These are phyloP conservation scores for Boechera retrofracta DNA, from an alignment of 345 rosid species.

Conservation along the genomic window DNA sequence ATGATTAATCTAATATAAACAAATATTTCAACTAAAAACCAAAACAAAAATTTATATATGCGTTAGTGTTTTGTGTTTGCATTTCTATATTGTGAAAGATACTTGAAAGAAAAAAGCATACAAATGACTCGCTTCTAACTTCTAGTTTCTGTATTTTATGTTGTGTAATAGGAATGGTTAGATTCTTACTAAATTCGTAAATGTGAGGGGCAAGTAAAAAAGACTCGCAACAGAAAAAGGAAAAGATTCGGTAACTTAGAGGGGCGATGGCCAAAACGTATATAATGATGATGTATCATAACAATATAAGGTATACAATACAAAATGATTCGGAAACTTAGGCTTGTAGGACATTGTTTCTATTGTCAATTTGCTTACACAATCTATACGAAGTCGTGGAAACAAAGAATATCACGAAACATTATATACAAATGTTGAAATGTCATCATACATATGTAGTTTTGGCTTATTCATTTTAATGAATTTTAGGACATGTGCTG, in stretches of 20 bases:
- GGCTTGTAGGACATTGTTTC: not conserved
- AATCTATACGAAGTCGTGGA: not conserved
- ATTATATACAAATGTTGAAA: not conserved
- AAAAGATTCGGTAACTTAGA: not conserved
- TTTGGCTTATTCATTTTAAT: not conserved
- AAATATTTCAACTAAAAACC: not conserved
- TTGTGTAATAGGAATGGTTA: not conserved
- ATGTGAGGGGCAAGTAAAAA: not conserved
- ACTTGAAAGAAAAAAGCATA: not conserved
- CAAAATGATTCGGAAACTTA: not conserved
- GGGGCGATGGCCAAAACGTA: not conserved
- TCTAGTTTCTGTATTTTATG: no score
- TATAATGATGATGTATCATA: not conserved
- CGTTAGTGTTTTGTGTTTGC: not conserved
- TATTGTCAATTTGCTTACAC: slow-evolving; percentile 4
- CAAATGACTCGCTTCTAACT: not conserved
- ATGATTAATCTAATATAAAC: not conserved
- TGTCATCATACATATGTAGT: not conserved
- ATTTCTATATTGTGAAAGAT: not conserved
- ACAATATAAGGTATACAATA: not conserved
- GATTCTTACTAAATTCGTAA: not conserved
- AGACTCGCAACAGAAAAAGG: not conserved
- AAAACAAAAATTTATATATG: not conserved
- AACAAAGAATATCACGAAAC: slow-evolving; percentile 7
- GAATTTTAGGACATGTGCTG: not conserved